Evolutionary conservation across 2,329 filamentous ascomycete species (phyloP), one percentile per base, ranked within the genome.

Genomic region (Calonectria fujianensis): DNA sequence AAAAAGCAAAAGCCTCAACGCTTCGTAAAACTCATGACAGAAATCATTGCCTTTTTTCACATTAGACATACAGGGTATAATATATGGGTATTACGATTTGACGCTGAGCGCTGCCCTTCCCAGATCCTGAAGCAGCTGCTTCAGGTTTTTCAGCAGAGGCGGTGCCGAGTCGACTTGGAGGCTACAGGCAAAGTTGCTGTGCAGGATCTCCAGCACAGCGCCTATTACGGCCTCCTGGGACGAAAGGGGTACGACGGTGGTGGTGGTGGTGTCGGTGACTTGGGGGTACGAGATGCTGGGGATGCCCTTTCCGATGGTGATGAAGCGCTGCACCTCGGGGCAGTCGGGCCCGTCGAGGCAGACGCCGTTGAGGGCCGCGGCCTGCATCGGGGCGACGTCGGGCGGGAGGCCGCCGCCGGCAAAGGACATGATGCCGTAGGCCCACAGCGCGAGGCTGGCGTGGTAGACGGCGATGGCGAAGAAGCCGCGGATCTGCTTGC

Each of bases 381-480:
- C 35, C 20, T 54, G 69, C 16, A 72, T 35, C 1, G 50, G 35
- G 13, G 29, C 31, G n/a, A 35, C 37, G n/a, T 72, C 72, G 2
- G 20, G 27, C 3, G 52, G 24, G 3, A 32, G 20, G 2, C 54
- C 72, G 2, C 54, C 72, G 31, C 69, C 67, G 35, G 73, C 52
- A 5, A 74, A 50, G 1, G 72, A 76, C n/a, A 76, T 69, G 20
- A 76, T 71, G 54, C 68, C 69, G 51, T 76, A 76, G 9, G 74
- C 72, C 74, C 74, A 76, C 0, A 76, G 37, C 4, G 74, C 51
- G 1, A 76, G 74, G 20, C 69, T 74, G 14, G 74, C 74, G 39
- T 76, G 74, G 54, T 76, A 76, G 8, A 76, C 68, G 18, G 69
- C 74, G 41, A 76, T 76, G 4, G 74, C 67, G 29, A 69, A 76